Conservation (phyloP, 2,329 filamentous ascomycete genomes). For the Pseudopithomyces maydicus region DNA sequence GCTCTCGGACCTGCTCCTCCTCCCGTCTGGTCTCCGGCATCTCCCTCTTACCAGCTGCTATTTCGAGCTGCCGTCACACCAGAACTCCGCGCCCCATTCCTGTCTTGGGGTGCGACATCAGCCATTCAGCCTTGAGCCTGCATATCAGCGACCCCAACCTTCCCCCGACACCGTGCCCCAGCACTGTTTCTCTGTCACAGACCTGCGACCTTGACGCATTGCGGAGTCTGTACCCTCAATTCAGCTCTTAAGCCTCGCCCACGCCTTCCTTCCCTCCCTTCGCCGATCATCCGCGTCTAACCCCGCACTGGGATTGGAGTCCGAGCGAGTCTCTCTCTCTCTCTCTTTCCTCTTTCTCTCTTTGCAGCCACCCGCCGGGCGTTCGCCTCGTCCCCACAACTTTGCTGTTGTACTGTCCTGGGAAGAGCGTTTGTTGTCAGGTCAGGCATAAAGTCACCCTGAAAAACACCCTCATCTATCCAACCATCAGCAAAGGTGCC, state of each 20-base stretch:
- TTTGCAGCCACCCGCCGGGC: constrained; percentile 24
- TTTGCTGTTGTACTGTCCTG: constrained; percentile 14
- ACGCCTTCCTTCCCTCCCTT: constrained; percentile 23
- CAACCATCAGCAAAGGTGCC: constrained; percentile 33
- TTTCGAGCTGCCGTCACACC: constrained; percentile 42
- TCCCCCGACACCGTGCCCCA: constrained; percentile 27
- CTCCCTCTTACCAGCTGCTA: constrained; percentile 37
- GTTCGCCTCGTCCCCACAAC: constrained; percentile 18
- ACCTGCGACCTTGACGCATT: constrained; percentile 31
- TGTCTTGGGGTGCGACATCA: constrained; percentile 38
- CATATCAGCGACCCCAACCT: constrained; percentile 35
- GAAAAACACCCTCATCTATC: constrained; percentile 29
- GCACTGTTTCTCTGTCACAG: constrained; percentile 30
- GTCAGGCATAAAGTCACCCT: constrained; percentile 18
- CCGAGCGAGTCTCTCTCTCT: constrained; percentile 32
- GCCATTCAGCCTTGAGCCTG: constrained; percentile 40
- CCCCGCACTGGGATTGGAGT: constrained; percentile 37
- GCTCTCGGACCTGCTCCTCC: constrained; percentile 29
- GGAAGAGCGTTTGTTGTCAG: constrained; percentile 6
- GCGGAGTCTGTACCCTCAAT: constrained; percentile 25
- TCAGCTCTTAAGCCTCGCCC: constrained; percentile 29
- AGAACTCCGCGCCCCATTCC: constrained; percentile 40
- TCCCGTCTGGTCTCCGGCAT: constrained; percentile 36
- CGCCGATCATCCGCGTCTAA: constrained; percentile 39
- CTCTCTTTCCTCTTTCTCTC: constrained; percentile 31